These are phyloP conservation scores for Straminergon stramineum DNA, from an alignment of 225 moss, liverwort and hornwort species.

Conservation along the genomic window DNA sequence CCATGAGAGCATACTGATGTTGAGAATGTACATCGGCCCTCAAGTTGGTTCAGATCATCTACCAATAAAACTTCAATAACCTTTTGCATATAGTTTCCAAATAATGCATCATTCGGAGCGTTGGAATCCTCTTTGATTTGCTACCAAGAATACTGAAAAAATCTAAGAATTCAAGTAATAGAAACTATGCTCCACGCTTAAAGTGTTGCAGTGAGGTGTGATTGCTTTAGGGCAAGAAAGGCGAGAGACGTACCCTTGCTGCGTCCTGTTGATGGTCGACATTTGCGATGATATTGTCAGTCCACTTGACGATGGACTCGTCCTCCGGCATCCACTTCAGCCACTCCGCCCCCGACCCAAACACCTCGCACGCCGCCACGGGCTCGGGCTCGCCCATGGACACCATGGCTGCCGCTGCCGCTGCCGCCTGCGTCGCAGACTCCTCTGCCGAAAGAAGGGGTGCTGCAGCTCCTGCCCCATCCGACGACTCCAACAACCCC, in stretches of 20 bases:
- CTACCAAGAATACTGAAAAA: not conserved
- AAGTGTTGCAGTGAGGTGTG: not conserved
- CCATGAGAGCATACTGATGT: not conserved
- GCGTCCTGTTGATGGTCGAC: conserved; percentile 20
- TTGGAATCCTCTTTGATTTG: not conserved
- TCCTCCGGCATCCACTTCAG: conserved; percentile 67
- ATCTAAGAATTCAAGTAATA: not conserved
- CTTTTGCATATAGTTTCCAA: not conserved
- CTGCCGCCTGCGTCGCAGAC: not conserved
- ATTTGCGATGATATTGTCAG: conserved; percentile 24
- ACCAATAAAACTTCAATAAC: not conserved
- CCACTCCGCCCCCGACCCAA: conserved; percentile 57
- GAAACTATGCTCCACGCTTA: not conserved
- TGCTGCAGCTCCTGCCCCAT: conserved; percentile 3
- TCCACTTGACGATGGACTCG: conserved; percentile 45
- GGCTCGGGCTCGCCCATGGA: conserved; percentile 45
- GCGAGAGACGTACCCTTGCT: not conserved
- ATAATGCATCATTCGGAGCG: not conserved
- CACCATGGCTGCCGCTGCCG: not conserved
- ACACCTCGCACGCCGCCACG: conserved; percentile 45
- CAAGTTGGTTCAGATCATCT: not conserved
- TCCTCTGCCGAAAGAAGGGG: not conserved
- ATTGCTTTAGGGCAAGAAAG: not conserved
- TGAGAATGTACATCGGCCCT: not conserved
- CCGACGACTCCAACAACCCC: conserved; percentile 33